Evolutionary conservation across 768 basidiomycete genomes (phyloP).

Genomic region (Obba rivulosa): DNA sequence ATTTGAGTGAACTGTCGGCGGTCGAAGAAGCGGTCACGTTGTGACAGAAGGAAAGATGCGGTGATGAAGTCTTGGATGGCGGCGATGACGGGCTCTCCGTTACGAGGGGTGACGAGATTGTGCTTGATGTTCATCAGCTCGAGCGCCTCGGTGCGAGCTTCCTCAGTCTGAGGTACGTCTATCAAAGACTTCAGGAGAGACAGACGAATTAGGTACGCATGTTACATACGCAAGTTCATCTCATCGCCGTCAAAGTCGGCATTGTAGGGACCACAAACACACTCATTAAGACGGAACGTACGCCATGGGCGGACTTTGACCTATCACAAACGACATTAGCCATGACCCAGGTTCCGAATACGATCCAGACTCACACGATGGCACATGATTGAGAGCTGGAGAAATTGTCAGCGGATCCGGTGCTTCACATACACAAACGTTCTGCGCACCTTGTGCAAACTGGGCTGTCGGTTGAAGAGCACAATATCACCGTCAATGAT

Average conservation of each 20-base stretch:
- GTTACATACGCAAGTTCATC: conserved; percentile 90
- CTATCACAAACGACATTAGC: conserved; percentile 25
- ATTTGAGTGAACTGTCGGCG: conserved; percentile 95
- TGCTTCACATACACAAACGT: not conserved
- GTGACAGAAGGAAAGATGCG: conserved; percentile 91
- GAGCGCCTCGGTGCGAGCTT: conserved; percentile 93
- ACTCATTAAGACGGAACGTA: conserved; percentile 95
- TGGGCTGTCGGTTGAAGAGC: conserved; percentile 97
- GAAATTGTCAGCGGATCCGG: not conserved
- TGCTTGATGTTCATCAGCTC: conserved; percentile 97
- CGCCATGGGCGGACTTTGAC: conserved; percentile 95
- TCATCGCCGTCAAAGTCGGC: conserved; percentile 99
- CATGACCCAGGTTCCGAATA: not conserved
- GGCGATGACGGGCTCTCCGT: conserved; percentile 98
- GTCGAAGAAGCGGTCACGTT: conserved; percentile 89
- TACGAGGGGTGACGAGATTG: conserved; percentile 95
- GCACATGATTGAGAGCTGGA: conserved; percentile 94
- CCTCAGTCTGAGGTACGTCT: conserved; percentile 99
- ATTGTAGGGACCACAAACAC: conserved; percentile 98
- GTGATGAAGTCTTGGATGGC: conserved; percentile 99
- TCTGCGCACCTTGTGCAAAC: conserved; percentile 78
- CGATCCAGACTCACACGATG: conserved; percentile 59
- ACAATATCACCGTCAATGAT: conserved; percentile 94
- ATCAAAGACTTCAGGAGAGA: not conserved
- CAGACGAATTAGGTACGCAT: not conserved